Conservation (phyloP, 331 rosid genomes). For the Quercus tomentella region DNA sequence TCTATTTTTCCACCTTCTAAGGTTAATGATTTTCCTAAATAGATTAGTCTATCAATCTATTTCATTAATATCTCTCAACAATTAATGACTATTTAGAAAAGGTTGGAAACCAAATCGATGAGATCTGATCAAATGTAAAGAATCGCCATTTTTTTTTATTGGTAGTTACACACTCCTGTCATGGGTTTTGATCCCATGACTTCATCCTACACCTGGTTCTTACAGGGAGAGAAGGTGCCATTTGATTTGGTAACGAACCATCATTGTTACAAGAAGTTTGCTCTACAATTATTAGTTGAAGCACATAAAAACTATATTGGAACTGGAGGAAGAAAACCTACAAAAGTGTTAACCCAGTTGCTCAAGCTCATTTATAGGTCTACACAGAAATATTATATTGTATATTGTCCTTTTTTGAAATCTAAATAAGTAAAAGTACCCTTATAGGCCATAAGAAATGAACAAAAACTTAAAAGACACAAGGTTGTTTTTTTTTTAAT, state of each 20-base stretch:
- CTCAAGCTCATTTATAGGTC: not conserved
- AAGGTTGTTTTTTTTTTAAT: not conserved
- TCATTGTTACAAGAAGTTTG: not conserved
- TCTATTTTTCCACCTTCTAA: not conserved
- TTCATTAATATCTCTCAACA: not conserved
- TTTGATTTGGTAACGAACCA: not conserved
- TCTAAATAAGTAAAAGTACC: not conserved
- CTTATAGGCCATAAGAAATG: not conserved
- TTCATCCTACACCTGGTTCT: no score
- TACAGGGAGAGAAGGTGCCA: no score
- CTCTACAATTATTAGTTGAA: no score
- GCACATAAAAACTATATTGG: not conserved
- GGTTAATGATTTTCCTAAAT: not conserved
- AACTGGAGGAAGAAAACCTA: not conserved
- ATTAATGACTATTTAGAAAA: not conserved
- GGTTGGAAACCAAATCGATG: not conserved
- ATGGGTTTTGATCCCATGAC: no score
- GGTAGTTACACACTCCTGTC: no score
- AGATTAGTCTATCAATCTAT: not conserved
- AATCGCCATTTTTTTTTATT: not conserved
- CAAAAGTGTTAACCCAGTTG: not conserved
- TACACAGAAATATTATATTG: not conserved
- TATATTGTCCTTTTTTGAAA: not conserved
- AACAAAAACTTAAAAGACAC: not conserved
- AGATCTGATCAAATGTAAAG: not conserved